A percentile compares a stretch with the other conserved stretches of the same genome.
phyloP scores from a whole-genome alignment of 1,284 basidiomycete species.

The Apiotrichum brassicae region DNA sequence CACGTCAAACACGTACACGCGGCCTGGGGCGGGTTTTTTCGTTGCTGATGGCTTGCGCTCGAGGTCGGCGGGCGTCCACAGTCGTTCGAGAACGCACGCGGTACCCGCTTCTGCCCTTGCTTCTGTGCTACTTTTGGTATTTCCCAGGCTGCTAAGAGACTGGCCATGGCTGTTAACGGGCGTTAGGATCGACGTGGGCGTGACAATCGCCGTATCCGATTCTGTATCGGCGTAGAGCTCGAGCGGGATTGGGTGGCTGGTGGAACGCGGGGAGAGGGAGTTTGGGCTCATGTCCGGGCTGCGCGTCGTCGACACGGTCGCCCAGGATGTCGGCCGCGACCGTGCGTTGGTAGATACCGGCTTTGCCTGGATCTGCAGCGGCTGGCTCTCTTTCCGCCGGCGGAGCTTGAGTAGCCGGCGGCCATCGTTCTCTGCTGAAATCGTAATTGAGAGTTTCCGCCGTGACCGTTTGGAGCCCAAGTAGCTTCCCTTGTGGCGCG shows the following conservation, averaged over 20 bases:
- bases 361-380: no score
- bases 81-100: background rate
- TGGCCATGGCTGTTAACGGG: background rate
- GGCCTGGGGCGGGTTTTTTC: background rate
- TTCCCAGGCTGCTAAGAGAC: no score
- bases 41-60: background rate
- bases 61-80: background rate
- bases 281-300: background rate
- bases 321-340: background rate
- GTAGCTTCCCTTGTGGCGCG: no score
- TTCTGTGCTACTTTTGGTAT: background rate
- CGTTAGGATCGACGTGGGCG: background rate
- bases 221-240: background rate
- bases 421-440: no score
- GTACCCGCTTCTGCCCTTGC: no score
- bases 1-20: slow-evolving; percentile 3
- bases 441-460: no score
- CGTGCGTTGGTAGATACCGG: background rate
- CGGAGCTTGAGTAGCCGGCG: no score
- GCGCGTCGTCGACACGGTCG: background rate
- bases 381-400: no score
- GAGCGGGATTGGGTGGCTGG: background rate
- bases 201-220: background rate
- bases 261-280: background rate
- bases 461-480: no score